These are phyloP conservation scores for Tuber melanosporum DNA, from an alignment of 495 filamentous ascomycete genomes.

Conservation along the genomic window DNA sequence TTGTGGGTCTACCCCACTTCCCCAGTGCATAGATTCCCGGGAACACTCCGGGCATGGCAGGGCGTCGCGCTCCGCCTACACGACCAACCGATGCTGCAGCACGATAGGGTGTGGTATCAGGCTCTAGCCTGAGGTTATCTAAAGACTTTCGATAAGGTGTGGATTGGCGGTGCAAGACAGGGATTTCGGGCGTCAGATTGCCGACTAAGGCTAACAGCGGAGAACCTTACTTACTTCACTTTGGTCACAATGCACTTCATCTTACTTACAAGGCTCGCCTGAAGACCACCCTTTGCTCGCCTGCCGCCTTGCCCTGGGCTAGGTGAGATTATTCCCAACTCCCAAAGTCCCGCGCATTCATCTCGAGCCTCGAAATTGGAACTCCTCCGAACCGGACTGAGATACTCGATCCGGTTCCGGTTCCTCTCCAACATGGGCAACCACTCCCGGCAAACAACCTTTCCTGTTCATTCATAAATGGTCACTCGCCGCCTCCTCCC, in stretches of 20 bases:
- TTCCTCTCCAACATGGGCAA: background rate
- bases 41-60: background rate
- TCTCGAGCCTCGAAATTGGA: background rate
- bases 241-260: background rate
- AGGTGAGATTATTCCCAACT: background rate
- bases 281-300: background rate
- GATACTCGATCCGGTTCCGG: background rate
- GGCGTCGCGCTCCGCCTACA: background rate
- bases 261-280: background rate
- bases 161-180: background rate
- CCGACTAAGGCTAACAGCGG: background rate
- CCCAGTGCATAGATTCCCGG: background rate
- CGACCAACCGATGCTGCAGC: background rate
- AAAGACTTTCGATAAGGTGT: background rate
- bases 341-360: background rate
- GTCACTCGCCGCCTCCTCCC: background rate
- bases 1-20: background rate
- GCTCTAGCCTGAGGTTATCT: background rate
- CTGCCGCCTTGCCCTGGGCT: background rate
- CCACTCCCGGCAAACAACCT: background rate
- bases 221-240: background rate
- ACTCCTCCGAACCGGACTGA: background rate
- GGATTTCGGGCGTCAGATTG: background rate
- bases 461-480: background rate
- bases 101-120: background rate